These are phyloP conservation scores for Kwoniella europaea DNA, from an alignment of 768 basidiomycete species.

Conservation along the genomic window DNA sequence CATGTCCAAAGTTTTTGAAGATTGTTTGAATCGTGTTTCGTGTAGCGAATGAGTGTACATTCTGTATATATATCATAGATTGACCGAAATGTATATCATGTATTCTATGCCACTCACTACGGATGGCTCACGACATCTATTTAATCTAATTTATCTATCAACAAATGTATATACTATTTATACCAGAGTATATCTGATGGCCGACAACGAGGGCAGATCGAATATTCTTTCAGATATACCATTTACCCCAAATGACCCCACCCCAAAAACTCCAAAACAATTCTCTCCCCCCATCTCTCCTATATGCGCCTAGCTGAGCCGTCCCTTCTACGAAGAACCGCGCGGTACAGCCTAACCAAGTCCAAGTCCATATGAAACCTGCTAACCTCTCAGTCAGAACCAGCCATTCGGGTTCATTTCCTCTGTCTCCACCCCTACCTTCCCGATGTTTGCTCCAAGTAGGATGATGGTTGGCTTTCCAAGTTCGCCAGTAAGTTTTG, in stretches of 20 bases:
- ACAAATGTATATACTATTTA: too few species aligned
- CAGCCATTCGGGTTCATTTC: conserved; percentile 30
- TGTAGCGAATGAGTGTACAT: too few species aligned
- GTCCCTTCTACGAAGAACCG: conserved; percentile 41
- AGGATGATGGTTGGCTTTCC: conserved; percentile 10
- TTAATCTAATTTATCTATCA: too few species aligned
- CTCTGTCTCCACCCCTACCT: neutral
- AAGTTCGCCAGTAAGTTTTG: conserved; percentile 33
- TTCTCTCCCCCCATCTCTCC: conserved; percentile 8
- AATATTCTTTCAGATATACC: conserved; percentile 23
- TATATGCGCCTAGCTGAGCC: conserved; percentile 31
- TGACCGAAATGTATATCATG: too few species aligned
- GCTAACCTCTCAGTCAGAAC: conserved; percentile 31
- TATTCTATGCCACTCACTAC: too few species aligned
- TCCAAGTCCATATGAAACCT: conserved; percentile 46
- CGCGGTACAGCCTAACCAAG: conserved; percentile 46
- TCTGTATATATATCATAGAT: too few species aligned
- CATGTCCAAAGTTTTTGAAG: too few species aligned
- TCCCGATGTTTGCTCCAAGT: conserved; percentile 1
- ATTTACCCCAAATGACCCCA: conserved; percentile 40
- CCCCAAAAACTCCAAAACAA: conserved; percentile 28
- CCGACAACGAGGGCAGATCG: too few species aligned
- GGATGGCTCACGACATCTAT: too few species aligned
- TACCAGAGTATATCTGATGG: too few species aligned
- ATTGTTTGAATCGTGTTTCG: too few species aligned